Evolutionary conservation across 202 grass and related monocot genomes (phyloP), one percentile per base, ranked within the genome.

Genomic region (Zoysia matrella): DNA sequence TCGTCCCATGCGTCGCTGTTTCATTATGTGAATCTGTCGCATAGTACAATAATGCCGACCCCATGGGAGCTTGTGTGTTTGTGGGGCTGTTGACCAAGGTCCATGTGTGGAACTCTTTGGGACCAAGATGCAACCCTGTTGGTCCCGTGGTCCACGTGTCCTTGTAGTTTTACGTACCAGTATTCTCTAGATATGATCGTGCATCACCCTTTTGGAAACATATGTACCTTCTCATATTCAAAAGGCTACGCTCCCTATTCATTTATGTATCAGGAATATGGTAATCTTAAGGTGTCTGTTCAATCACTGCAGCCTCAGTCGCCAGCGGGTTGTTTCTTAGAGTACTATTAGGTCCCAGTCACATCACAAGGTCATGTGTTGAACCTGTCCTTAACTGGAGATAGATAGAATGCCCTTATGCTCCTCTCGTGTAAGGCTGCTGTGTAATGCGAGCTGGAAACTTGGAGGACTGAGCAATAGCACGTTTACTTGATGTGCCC

Each of bases 1-100:
- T 75, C 55, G 61, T 74, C 88, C 55, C 79, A 64, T 69, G 54
- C 49, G 44, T 13, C 30, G 36, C 63, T 86, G 75, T 71, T 78
- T 57, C 8, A 51, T 62, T 60, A 83, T 79, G 63, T 56, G 63
- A 58, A 70, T 70, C 69, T 79, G 88, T 82, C 13, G 65, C 80
- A 40, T 73, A 63, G 83, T 83, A 79, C 88, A 90, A 90, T 86
- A 86, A 90, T 86, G 73, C 76, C 13, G 69, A 83, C n/a, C 69
- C 79, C 79, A 60, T 74, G 47, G 62, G 74, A 67, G 73, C 67
- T 81, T 66, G 60, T 79, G 75, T 22, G n/a, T n/a, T 45, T 86
- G 74, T 86, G 61, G 62, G 60, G 47, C 5, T 85, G 58, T 85
- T 86, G 80, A 86, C 88, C 75, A 75, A 75, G n/a, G 74, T 65